Base-by-base conservation (phyloP, 805 yeast genomes). In the Cyberlindnera mycetangii region DNA sequence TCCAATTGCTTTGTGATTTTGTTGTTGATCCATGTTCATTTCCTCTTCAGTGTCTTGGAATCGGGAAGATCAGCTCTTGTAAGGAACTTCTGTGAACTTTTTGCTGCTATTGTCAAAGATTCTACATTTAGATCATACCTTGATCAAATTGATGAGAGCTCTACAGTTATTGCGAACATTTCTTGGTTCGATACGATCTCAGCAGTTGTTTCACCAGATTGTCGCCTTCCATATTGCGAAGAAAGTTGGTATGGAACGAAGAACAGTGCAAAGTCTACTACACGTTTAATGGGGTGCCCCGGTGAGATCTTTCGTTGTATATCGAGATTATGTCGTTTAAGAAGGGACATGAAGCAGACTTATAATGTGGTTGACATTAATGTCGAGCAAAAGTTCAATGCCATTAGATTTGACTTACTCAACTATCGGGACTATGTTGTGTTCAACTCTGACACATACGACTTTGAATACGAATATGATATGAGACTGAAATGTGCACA, bases 111-210 rank as follows among this genome's bases (percentile, higher is more conserved):
- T 32, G 76, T 79, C 17, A 65, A 67, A 39, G 78, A 76, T 47
- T 55, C 60, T 17, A 67, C 71, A n/a, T 75, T 74, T 60, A 58
- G 64, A 28, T 51, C 65, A 4, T 70, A 73, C 18, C 54, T 74
- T 51, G 69, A 68, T 17, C 69, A 66, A 34, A 76, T 75, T 17
- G 76, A 74, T 52, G 78, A 76, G 47, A 67, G 74, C 7, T 74
- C 75, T 6, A 61, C 77, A 1, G 62, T 75, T 22, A 71, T 76
- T 7, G 70, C 72, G 28, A 78, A 75, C n/a, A 55, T 78, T 14
- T 71, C 81, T 0, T 78, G 83, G 83, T 78, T 74, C 55, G 83
- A 78, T 50, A 78, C 83, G 0, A 74, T 78, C 5, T 64, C 76
- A 22, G 79, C 83, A 1, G 61, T 78, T 12, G 76, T 74, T 2